Conservation (phyloP, 345 rosid genomes). For the Eucalyptus leucophloia region DNA sequence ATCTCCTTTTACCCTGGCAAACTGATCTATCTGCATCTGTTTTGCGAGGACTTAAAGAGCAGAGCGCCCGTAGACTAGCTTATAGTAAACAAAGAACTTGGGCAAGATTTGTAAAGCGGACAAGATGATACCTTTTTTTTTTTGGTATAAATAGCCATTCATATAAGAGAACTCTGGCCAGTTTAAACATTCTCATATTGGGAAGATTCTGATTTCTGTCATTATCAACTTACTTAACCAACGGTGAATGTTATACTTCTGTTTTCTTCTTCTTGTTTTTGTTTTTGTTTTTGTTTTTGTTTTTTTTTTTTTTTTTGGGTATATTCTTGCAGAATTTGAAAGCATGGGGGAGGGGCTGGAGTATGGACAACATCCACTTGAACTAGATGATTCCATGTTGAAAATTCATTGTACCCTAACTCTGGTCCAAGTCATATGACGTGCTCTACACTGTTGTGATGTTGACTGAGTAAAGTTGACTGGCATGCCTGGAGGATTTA, state of each 20-base stretch:
- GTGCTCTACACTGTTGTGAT: background rate
- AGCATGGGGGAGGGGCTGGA: background rate
- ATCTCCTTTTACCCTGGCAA: background rate
- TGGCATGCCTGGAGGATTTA: background rate
- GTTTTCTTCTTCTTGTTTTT: background rate
- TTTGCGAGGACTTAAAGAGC: background rate
- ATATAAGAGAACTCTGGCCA: background rate
- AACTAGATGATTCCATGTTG: background rate
- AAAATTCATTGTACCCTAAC: background rate
- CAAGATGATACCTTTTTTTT: fast-evolving
- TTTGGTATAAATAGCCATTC: background rate
- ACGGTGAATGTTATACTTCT: background rate
- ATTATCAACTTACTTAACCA: background rate
- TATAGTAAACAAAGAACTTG: background rate
- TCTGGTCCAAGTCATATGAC: background rate
- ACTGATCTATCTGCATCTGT: background rate
- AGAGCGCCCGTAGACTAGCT: background rate
- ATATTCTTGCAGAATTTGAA: background rate
- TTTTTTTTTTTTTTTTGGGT: background rate
- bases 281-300: background rate
- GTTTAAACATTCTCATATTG: background rate
- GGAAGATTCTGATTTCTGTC: background rate
- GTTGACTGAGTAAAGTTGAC: background rate
- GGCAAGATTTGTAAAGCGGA: background rate
- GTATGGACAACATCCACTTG: background rate